Base-by-base conservation (phyloP, 106 monocot genomes). In the Platanthera guangdongensis region DNA sequence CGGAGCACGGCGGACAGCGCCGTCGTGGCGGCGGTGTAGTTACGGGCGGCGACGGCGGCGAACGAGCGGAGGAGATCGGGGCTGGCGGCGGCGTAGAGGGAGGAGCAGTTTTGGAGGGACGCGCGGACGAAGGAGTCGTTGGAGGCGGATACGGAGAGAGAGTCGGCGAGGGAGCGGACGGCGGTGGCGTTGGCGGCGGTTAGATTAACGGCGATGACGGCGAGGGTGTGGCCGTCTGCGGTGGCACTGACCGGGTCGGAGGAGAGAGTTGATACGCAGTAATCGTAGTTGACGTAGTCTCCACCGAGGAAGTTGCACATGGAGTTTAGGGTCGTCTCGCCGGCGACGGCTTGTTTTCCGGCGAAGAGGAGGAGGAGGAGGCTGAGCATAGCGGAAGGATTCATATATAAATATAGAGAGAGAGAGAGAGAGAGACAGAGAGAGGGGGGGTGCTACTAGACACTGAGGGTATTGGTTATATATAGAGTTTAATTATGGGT, bases 221-320 rank as follows among this genome's bases (percentile, higher is more conserved):
- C 82, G 21, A 82, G 73, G 9, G 57, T 53, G 9, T 48, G 9
- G 54, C 45, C 53, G 22, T 78, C 73, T 1, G 82, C 82, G 4
- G 22, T 59, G 48, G 16, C 3, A 25, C 59, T 73, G 1, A 11
- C 51, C 15, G 73, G 78, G 64, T 78, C 21, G 9, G 78, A 2
- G 57, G 11, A 28, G 39, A 82, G 78, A 18, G 78, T 65, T 25
- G 52, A 30, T 50, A 78, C 53, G 67, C 82, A 82, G 72, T 73
- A 82, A 74, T 78, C n/a, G 67, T 78, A 78, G 48, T 72, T 32
- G 51, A 82, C 60, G 72, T 72, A 72, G 11, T 72, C 72, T 19
- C 72, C 72, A 22, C 72, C 72, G 72, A 72, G 72, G 21, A 72
- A 72, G 72, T 51, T 72, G 72, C 72, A 72, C 19, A 51, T 50